Percentiles rank a stretch among this genome's conserved stretches.
Conservation (phyloP, 768 basidiomycete species). For the Polyporus arcularius region DNA sequence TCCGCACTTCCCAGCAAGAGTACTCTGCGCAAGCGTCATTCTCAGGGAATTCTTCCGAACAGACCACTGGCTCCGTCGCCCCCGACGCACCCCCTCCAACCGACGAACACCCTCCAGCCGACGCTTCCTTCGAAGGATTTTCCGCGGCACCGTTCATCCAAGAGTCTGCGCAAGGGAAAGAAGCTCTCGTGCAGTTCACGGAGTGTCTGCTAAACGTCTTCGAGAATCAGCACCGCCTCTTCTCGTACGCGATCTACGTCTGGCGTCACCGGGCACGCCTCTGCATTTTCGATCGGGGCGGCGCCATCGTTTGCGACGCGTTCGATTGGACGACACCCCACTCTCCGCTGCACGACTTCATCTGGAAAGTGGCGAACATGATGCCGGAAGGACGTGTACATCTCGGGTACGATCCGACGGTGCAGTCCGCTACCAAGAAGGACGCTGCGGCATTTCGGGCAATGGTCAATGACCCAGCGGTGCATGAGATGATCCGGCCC, state of each 20-base stretch:
- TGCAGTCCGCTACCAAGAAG: background rate
- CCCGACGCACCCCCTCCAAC: no score
- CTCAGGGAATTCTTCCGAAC: background rate
- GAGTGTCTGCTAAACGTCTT: constrained; percentile 8
- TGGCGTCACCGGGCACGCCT: background rate
- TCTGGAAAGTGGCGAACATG: constrained; percentile 1
- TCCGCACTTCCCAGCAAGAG: background rate
- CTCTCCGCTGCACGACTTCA: background rate
- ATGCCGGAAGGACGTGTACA: background rate
- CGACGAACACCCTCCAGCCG: no score
- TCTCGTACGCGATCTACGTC: constrained; percentile 1
- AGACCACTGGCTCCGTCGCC: no score
- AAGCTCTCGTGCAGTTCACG: background rate
- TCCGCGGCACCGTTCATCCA: background rate
- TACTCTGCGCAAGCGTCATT: background rate
- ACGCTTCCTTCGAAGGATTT: no score
- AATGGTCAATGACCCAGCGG: background rate
- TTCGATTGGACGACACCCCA: constrained; percentile 4
- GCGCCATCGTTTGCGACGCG: background rate
- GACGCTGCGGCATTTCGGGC: background rate
- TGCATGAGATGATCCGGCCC: background rate
- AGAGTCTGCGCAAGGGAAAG: background rate
- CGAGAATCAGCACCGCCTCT: constrained; percentile 4
- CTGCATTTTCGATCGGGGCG: constrained; percentile 5
- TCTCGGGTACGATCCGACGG: constrained; percentile 6